Base-by-base conservation (phyloP, 257 asterid genomes). In the Anisodus tanguticus region DNA sequence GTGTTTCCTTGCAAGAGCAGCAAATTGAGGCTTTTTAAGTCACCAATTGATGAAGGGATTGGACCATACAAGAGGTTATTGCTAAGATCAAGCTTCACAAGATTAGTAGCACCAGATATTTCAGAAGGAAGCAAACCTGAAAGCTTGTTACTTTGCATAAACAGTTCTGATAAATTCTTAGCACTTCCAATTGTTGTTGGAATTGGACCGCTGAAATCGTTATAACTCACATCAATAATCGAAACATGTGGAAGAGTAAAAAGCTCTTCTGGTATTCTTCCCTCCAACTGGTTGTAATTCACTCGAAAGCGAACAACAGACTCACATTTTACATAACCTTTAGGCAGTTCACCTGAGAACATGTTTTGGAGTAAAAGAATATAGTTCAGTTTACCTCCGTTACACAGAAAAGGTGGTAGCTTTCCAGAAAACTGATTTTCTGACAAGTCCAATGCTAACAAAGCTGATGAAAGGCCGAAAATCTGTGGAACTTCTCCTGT, bases 31-130 rank as follows among this genome's bases (percentile, higher is more conserved):
- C 84, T 68, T 87, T 82, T 89, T 58, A 97, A 90, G 55, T 88
- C 83, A 19, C 97, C 98, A 53, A 97, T 93, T 67, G 91, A 91
- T 35, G 87, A 22, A 80, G 98, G 98, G 35, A 95, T 90, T 0
- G 93, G 93, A 67, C 98, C 99, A 6, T 92, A 90, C 16, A 96
- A 85, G 80, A 90, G 88, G 88, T 96, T 96, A 80, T 89, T 59
- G 76, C 98, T 93, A 54, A 94, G 90, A 84, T 96, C 98, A 83
- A 96, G 84, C 85, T 96, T 94, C 58, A 96, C 97, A 19, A 96
- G 90, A 79, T 84, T 92, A 7, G 57, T 43, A 19, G 95, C 97
- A 67, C 80, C 71, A 63, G 97, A 91, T 17, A 97, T 93, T 81
- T 93, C 97, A 19, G 54, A 43, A 74, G 99, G 99, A 10, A 97